phyloP scores from a whole-genome alignment of 495 filamentous ascomycete species.

The Mycothermus thermophilus region DNA sequence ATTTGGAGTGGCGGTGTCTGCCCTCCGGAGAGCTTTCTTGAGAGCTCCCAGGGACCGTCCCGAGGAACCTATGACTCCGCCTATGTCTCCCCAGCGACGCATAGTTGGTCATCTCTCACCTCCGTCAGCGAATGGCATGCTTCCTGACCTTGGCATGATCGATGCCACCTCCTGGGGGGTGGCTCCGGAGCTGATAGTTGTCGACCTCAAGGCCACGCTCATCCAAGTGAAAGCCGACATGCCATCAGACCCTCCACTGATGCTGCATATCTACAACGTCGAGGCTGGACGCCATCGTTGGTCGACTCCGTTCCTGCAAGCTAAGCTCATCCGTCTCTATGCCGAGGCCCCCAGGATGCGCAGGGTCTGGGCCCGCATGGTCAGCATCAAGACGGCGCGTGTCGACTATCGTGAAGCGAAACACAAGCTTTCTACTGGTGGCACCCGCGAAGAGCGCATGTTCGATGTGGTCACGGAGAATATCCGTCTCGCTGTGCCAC shows the following conservation, averaged over 20 bases:
- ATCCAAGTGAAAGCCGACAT: constrained; percentile 80
- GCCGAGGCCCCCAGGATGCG: constrained; percentile 71
- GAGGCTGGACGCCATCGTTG: constrained; percentile 77
- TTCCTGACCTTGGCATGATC: constrained; percentile 20
- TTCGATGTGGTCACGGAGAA: constrained; percentile 77
- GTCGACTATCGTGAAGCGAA: constrained; percentile 66
- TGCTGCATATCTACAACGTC: constrained; percentile 74
- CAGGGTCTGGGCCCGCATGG: constrained; percentile 67
- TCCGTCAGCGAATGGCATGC: constrained; percentile 7
- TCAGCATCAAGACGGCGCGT: constrained; percentile 67
- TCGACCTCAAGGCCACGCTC: constrained; percentile 66
- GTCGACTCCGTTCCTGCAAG: constrained; percentile 60
- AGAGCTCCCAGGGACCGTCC: constrained; percentile 27
- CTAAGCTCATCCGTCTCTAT: constrained; percentile 68
- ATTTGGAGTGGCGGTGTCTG: constrained; percentile 64
- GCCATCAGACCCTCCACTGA: constrained; percentile 74
- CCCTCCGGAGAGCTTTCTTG: constrained; percentile 62
- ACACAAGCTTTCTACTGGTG: constrained; percentile 46
- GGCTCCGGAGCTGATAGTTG: constrained; percentile 51
- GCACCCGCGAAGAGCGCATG: constrained; percentile 57
- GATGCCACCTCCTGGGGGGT: constrained; percentile 16
- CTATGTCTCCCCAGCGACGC: constrained; percentile 14
- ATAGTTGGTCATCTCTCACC: constrained; percentile 26
- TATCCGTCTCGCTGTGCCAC: constrained; percentile 80
- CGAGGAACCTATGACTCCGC: constrained; percentile 7